Percentiles rank a stretch among this genome's conserved stretches.
These are phyloP conservation scores for Beauveria sp. DNA, from an alignment of 2,329 filamentous ascomycete genomes.

Conservation along the genomic window DNA sequence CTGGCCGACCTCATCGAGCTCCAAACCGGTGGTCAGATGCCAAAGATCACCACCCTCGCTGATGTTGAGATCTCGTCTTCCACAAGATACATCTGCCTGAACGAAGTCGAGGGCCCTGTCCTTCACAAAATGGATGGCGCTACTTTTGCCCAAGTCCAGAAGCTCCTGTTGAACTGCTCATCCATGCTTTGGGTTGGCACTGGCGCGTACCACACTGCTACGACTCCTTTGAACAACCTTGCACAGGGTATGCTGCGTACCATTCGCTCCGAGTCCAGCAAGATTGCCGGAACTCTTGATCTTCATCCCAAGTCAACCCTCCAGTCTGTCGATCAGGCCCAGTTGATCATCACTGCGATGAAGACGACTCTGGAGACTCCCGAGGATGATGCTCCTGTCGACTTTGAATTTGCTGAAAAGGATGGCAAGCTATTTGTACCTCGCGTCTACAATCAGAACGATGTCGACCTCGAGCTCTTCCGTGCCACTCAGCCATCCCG, in stretches of 20 bases:
- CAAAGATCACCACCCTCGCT: slow-evolving; percentile 15
- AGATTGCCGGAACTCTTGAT: slow-evolving; percentile 37
- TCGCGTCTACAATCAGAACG: slow-evolving; percentile 19
- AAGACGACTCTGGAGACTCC: slow-evolving; percentile 15
- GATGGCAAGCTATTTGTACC: slow-evolving; percentile 22
- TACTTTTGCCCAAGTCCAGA: slow-evolving; percentile 31
- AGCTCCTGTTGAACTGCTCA: slow-evolving; percentile 25
- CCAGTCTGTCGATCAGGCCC: slow-evolving; percentile 20
- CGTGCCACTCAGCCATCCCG: slow-evolving; percentile 17
- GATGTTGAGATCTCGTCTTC: slow-evolving; percentile 13
- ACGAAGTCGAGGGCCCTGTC: slow-evolving; percentile 36
- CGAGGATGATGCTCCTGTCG: slow-evolving; percentile 16
- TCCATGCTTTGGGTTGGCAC: slow-evolving; percentile 33
- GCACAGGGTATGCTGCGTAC: slow-evolving; percentile 37
- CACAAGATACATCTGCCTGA: slow-evolving; percentile 30
- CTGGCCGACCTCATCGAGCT: slow-evolving; percentile 18
- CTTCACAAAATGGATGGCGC: slow-evolving; percentile 30
- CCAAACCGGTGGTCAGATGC: slow-evolving; percentile 16
- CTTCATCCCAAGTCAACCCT: slow-evolving; percentile 30
- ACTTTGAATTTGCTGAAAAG: slow-evolving; percentile 24
- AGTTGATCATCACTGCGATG: slow-evolving; percentile 24
- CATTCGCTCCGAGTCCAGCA: slow-evolving; percentile 38
- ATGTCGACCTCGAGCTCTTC: slow-evolving; percentile 22
- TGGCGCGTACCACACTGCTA: slow-evolving; percentile 29
- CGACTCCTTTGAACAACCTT: slow-evolving; percentile 34